Evolutionary conservation across 2,329 filamentous ascomycete species (phyloP).

Genomic region (Leptodontidium sp.): DNA sequence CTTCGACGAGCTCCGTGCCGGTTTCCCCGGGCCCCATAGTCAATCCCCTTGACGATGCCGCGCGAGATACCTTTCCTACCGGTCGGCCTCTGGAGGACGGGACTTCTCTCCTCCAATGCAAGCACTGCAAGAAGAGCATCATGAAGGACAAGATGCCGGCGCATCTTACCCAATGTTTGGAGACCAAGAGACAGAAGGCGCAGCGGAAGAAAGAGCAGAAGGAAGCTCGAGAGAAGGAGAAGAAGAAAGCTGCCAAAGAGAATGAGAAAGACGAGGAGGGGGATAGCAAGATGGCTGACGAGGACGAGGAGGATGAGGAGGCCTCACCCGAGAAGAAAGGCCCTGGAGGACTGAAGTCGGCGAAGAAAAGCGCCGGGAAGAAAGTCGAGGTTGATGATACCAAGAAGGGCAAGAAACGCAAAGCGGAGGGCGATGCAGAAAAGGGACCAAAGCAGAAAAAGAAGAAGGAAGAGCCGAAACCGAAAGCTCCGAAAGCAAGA

Average conservation of each 20-base stretch:
- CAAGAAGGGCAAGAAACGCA: constrained; percentile 79
- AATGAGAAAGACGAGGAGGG: constrained; percentile 46
- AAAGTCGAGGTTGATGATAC: constrained; percentile 65
- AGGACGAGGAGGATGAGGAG: constrained; percentile 52
- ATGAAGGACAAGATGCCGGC: constrained; percentile 76
- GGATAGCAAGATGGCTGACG: constrained; percentile 50
- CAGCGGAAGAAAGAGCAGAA: constrained; percentile 49
- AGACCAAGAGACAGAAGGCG: constrained; percentile 57
- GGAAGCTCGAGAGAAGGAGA: constrained; percentile 51
- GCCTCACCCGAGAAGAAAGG: constrained; percentile 54
- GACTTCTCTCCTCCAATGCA: constrained; percentile 84
- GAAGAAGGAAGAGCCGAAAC: constrained; percentile 91
- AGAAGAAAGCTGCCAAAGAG: constrained; percentile 39
- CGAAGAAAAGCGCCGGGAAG: constrained; percentile 73
- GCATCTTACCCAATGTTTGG: constrained; percentile 85
- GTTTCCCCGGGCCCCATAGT: constrained; percentile 64
- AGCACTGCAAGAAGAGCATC: constrained; percentile 91
- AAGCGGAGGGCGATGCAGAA: constrained; percentile 77
- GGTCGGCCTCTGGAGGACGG: constrained; percentile 83
- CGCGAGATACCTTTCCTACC: constrained; percentile 81
- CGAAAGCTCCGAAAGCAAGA: constrained; percentile 85
- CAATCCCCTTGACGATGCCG: constrained; percentile 76
- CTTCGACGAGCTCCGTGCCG: constrained; percentile 51
- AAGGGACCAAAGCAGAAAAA: constrained; percentile 90
- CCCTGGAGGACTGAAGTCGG: constrained; percentile 48